Percentiles rank a stretch among this genome's conserved stretches.
Evolutionary conservation across 805 yeast species (phyloP).

Genomic region (Starmerella scarabaei): DNA sequence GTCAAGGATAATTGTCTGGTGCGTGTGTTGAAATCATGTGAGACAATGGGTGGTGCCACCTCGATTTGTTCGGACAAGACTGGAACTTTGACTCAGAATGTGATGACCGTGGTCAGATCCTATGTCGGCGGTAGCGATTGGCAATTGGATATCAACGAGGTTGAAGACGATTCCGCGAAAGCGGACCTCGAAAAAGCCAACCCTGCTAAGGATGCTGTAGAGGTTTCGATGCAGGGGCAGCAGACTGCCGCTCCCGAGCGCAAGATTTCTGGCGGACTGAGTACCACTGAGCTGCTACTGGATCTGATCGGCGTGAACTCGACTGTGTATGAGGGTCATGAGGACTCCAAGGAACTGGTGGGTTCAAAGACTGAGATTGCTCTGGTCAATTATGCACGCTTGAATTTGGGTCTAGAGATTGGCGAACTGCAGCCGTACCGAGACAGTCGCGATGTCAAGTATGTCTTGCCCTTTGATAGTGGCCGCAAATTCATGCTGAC

Average conservation of each 20-base stretch:
- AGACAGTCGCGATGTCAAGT: slow-evolving; percentile 38
- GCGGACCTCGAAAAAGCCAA: no score
- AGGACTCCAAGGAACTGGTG: slow-evolving; percentile 44
- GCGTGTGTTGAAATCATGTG: slow-evolving; percentile 87
- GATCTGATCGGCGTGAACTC: slow-evolving; percentile 67
- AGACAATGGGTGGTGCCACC: slow-evolving; percentile 98
- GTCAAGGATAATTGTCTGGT: slow-evolving; percentile 91
- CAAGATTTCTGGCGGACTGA: no score
- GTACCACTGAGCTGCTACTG: slow-evolving; percentile 20
- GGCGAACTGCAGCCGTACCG: slow-evolving; percentile 39
- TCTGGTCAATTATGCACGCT: slow-evolving; percentile 52
- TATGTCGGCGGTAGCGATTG: slow-evolving; percentile 39
- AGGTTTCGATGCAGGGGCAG: slow-evolving; percentile 2
- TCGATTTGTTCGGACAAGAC: slow-evolving; percentile 96
- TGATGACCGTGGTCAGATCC: slow-evolving; percentile 76
- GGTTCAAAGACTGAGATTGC: slow-evolving; percentile 97
- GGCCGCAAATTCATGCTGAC: slow-evolving; percentile 86
- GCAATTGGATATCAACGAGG: slow-evolving; percentile 7
- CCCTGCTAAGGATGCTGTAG: slow-evolving; percentile 1
- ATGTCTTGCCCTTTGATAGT: slow-evolving; percentile 82
- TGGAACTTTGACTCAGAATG: slow-evolving; percentile 89
- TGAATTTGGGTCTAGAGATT: slow-evolving; percentile 34
- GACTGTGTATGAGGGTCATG: slow-evolving; percentile 63
- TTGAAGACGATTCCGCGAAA: slow-evolving; percentile 2
- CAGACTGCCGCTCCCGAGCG: not conserved